phyloP scores from a whole-genome alignment of 768 basidiomycete genomes.

The Naganishia friedmannii region DNA sequence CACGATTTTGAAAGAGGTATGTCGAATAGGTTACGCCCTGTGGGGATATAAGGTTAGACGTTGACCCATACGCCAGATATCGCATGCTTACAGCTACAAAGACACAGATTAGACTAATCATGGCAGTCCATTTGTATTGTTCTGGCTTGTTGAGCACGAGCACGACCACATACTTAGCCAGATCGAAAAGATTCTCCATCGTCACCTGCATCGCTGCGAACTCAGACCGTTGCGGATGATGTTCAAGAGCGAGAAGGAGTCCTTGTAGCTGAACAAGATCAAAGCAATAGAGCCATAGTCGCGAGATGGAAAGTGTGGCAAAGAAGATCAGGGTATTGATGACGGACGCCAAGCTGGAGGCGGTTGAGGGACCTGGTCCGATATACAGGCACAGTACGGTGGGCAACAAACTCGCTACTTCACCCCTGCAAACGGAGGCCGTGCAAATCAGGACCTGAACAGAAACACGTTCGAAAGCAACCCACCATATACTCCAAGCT shows the following conservation, averaged over 20 bases:
- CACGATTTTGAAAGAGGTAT: neutral
- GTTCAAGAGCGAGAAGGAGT: constrained; percentile 43
- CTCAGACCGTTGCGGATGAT: constrained; percentile 45
- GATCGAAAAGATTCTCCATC: constrained; percentile 47
- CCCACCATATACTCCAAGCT: constrained; percentile 49
- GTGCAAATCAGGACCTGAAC: too few species aligned
- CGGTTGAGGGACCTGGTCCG: constrained; percentile 35
- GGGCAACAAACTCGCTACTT: constrained; percentile 44
- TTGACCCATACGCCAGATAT: too few species aligned
- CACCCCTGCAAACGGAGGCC: constrained; percentile 43
- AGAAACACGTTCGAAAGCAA: neutral
- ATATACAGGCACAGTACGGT: constrained; percentile 43
- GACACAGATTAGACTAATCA: constrained; percentile 1
- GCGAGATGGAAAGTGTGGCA: constrained; percentile 40
- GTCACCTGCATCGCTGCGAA: constrained; percentile 48
- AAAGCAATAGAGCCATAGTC: constrained; percentile 50
- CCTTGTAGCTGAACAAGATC: constrained; percentile 51
- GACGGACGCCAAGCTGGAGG: constrained; percentile 29
- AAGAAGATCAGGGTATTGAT: constrained; percentile 35
- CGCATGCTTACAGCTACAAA: constrained; percentile 1
- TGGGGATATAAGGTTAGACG: neutral
- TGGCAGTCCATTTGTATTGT: constrained; percentile 17
- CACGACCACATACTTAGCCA: constrained; percentile 47
- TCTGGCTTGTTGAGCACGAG: constrained; percentile 36
- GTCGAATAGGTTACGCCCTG: constrained; percentile 8